Base-by-base conservation (phyloP, 192 early-diverging fungal genomes). In the Coemansia sp. region DNA sequence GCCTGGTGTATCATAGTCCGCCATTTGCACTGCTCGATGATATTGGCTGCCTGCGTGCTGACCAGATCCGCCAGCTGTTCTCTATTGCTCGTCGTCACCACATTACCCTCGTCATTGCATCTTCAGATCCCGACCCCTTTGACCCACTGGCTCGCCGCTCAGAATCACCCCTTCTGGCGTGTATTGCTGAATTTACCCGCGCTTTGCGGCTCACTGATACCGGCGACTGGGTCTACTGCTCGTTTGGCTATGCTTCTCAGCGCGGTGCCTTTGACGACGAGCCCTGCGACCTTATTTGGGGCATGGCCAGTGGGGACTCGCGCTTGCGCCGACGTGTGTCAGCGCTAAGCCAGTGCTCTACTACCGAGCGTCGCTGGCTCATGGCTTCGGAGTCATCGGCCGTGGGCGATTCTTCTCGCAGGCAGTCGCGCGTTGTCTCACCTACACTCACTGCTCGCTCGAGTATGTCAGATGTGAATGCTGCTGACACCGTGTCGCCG, bases 261-360 rank as follows among this genome's bases (percentile, higher is more conserved):
- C 67, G 68, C 15, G 63, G 65, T 1, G 78, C 73, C 15, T 80
- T 80, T 46, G 78, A 72, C 29, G 23, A 29, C 4, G 31, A 53
- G 15, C 67, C 55, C 64, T 60, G 46, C 36, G 36, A 50, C 38
- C 70, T 55, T 63, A 50, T 74, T 41, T 79, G 77, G 77, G 62
- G 46, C 6, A 48, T 48, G 46, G 46, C 46, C 8, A 21, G 46
- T 48, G 46, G 42, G 5, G 42, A 48, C 46, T 48, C 46, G 1
- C 46, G 46, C 19, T n/a, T 48, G 19, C 46, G 46, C 19, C 23
- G 46, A 2, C 70, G 79, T 15, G 66, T 75, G 14, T 82, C 79
- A 38, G 70, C 79, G 27, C 68, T 82, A 37, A 82, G 79, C 65
- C 79, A 82, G 71, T 82, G 79, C 66, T 76, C 79, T 27, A 82